phyloP scores from a whole-genome alignment of 164 flowering plant species.

The Amborella trichopoda region DNA sequence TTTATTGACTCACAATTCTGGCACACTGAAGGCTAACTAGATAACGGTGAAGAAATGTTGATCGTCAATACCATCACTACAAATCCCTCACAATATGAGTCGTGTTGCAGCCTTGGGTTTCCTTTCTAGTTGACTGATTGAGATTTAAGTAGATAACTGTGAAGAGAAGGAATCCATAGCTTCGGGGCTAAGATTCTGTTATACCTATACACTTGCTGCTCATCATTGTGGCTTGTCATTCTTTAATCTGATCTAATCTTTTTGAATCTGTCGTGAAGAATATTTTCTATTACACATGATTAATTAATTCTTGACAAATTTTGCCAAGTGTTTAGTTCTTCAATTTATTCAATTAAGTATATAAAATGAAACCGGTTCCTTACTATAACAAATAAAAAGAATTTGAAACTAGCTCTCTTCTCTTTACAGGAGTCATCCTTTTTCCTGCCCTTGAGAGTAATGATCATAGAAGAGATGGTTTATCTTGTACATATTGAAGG shows the following conservation, averaged over 20 bases:
- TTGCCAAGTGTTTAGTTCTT: neutral
- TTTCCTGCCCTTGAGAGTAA: constrained; percentile 54
- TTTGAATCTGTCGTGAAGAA: neutral
- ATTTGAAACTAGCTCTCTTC: neutral
- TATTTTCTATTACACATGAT: neutral
- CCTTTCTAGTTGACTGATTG: too few species aligned
- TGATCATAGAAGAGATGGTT: constrained; percentile 89
- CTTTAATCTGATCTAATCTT: neutral
- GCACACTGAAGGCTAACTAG: too few species aligned
- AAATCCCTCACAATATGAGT: too few species aligned
- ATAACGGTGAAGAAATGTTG: too few species aligned
- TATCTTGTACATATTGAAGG: constrained; percentile 54
- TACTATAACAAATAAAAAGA: too few species aligned
- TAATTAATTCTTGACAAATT: neutral
- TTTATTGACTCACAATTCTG: too few species aligned
- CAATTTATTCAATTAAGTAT: neutral
- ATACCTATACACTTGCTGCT: too few species aligned
- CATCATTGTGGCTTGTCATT: neutral
- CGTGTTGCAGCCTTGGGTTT: too few species aligned
- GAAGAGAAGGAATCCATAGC: too few species aligned
- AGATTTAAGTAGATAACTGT: too few species aligned
- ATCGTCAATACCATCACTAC: too few species aligned
- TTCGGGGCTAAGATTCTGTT: too few species aligned
- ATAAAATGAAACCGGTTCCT: neutral
- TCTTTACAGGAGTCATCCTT: constrained; percentile 45